Base-by-base conservation (phyloP, 2,329 filamentous ascomycete species). In the Paraphoma sp. region DNA sequence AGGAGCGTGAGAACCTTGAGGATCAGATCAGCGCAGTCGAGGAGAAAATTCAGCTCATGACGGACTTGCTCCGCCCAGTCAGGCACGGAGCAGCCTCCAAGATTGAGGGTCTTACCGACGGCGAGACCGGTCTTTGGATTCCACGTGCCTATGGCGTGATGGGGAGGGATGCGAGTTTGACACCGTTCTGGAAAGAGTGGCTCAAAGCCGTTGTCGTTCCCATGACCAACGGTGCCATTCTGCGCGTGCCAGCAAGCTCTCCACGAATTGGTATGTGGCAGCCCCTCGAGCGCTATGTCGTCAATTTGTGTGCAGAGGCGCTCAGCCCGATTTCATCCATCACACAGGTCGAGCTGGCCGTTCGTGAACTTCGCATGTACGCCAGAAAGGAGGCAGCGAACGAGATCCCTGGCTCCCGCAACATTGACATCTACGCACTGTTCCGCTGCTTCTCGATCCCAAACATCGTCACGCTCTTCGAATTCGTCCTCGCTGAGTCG, bases 171-270 rank as follows among this genome's bases (percentile, higher is more conserved):
- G 83, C 84, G 11, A 89, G 87, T 57, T 86, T 96, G 78, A 93
- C 93, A 62, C 87, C 88, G 31, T 98, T 99, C 79, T 99, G 94
- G 93, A 98, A 98, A 77, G 95, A 99, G 75, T 99, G 95, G 95
- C 84, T 99, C 46, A 90, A 92, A 76, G 93, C 94, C 6, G 86
- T 98, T 9, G 83, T 95, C n/a, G 92, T 97, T 18, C 95, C 95
- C 29, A 99, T 98, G 95, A 93, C 89, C 1, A 93, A 96, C 72
- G 92, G 94, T 17, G 87, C 84, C 12, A 83, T 99, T 30, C 80
- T 95, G 64, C 86, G 93, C 54, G 88, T 99, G 7, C 92, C 95
- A 6, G 83, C 92, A 9, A 96, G 90, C 76, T 98, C 94, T 5
- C 93, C 95, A 11, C 91, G 88, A 69, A 88, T 97, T 62, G 95